Base-by-base conservation (phyloP, 2,329 filamentous ascomycete genomes). In the Dendrostoma leiphaemia region DNA sequence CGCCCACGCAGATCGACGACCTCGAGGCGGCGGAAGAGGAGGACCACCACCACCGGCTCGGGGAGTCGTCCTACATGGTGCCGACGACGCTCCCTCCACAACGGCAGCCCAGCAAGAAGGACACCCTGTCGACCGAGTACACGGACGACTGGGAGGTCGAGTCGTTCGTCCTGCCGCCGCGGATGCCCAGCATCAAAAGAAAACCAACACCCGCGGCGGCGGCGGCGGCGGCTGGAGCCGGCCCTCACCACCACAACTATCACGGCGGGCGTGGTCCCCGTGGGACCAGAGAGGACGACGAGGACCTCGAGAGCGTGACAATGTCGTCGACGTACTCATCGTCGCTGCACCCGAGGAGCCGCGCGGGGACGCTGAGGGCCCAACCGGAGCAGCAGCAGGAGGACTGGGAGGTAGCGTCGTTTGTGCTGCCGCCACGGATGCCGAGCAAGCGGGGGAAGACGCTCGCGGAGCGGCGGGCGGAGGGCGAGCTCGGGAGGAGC, bases 161-260 rank as follows among this genome's bases (percentile, higher is more conserved):
- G 21, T 55, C 56, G 28, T 32, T 58, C 21, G 43, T 54, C 21
- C 34, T 55, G 38, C 56, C 56, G 21, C 52, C 56, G 26, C 46
- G 56, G 29, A 55, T 34, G 32, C 53, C 56, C 13, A 58, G 56
- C 56, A 55, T n/a, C n/a, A n/a, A n/a, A n/a, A n/a, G n/a, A n/a
- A n/a, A n/a, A n/a, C n/a, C n/a, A n/a, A n/a, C n/a, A n/a, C n/a
- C n/a, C n/a, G n/a, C n/a, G n/a, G n/a, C n/a, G n/a, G n/a, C n/a
- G n/a, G n/a, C n/a, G n/a, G 28, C n/a, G n/a, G 31, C 29, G 9
- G 9, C 17, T 17, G 17, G 29, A 31, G 2, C 38, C 19, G 2
- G n/a, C n/a, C n/a, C n/a, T n/a, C n/a, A n/a, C n/a, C n/a, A n/a
- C n/a, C n/a, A n/a, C n/a, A n/a, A n/a, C n/a, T n/a, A n/a, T n/a